Evolutionary conservation across 2,329 filamentous ascomycete species (phyloP), one percentile per base, ranked within the genome.

Genomic region (Mycocentrospora acerina): DNA sequence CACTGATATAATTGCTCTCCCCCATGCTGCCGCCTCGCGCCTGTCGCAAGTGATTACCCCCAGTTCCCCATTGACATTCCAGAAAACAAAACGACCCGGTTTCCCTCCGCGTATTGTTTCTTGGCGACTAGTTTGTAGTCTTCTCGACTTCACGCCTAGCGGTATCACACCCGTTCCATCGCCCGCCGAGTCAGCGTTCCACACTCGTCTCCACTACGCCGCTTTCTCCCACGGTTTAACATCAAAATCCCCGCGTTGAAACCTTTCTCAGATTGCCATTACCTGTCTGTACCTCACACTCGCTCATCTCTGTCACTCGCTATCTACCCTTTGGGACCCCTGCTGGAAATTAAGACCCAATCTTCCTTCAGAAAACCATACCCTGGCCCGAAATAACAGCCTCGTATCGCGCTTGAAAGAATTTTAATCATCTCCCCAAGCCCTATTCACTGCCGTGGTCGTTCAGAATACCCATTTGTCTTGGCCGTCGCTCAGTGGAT

Each of bases 151-250:
- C 37, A 22, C n/a, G n/a, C n/a, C n/a, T 41, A 33, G 40, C 9
- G 9, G 19, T 22, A 22, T 62, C 51, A 55, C 55, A 57, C 55
- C 51, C 49, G 44, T 57, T 47, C 40, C 48, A 40, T 52, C 47
- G 44, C 45, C 46, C 41, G 47, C 51, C 43, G 44, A 47, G 42
- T 47, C 48, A 38, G 41, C 50, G 50, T 57, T 57, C 41, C 53
- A 63, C 60, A 51, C 53, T 63, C 59, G 60, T 55, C 64, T 58
- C 55, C 53, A 53, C 51, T 44, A 46, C 49, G 40, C 51, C 47
- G 42, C 40, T 51, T 40, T 32, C 36, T 42, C 33, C 46, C 40
- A 46, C 39, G 37, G 17, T 36, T 48, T 40, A 37, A 42, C 45
- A 38, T 41, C 42, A 51, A 48, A 54, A 46, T 48, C 49, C 39